Evolutionary conservation across 2,329 filamentous ascomycete genomes (phyloP).

Genomic region (Teratosphaeria destructans): DNA sequence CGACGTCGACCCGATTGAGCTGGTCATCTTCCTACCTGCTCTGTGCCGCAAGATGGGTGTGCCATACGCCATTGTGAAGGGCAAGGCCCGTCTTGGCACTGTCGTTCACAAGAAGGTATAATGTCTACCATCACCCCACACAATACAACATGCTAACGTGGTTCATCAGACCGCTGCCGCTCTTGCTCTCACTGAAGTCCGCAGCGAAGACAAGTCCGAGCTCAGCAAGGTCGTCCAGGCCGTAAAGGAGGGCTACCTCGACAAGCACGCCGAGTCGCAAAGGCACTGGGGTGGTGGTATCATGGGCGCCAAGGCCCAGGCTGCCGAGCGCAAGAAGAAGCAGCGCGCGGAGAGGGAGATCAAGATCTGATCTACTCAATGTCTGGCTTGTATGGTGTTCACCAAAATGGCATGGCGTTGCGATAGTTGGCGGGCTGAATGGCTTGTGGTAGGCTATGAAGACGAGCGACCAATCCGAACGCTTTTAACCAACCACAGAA

Average conservation of each 20-base stretch:
- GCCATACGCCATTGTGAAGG: constrained; percentile 98
- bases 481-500: neutral
- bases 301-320: constrained; percentile 91
- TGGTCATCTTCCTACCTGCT: constrained; percentile 97
- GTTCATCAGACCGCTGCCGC: constrained; percentile 76
- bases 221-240: constrained; percentile 91
- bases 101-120: constrained; percentile 98
- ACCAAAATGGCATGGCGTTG: neutral
- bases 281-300: constrained; percentile 99
- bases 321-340: constrained; percentile 70
- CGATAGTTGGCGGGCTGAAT: neutral
- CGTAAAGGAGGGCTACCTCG: constrained; percentile 95
- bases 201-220: constrained; percentile 96
- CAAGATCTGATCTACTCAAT: constrained; percentile 65
- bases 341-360: constrained; percentile 90
- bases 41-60: constrained; percentile 99
- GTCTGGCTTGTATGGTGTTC: neutral
- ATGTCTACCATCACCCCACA: constrained; percentile 3
- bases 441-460: neutral
- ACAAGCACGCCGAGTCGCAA: constrained; percentile 86
- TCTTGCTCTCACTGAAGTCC: constrained; percentile 90
- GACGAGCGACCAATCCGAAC: neutral
- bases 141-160: neutral
- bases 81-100: constrained; percentile 97
- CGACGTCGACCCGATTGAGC: constrained; percentile 98